Base-by-base conservation (phyloP, 495 filamentous ascomycete genomes). In the Penicillium ucsense region DNA sequence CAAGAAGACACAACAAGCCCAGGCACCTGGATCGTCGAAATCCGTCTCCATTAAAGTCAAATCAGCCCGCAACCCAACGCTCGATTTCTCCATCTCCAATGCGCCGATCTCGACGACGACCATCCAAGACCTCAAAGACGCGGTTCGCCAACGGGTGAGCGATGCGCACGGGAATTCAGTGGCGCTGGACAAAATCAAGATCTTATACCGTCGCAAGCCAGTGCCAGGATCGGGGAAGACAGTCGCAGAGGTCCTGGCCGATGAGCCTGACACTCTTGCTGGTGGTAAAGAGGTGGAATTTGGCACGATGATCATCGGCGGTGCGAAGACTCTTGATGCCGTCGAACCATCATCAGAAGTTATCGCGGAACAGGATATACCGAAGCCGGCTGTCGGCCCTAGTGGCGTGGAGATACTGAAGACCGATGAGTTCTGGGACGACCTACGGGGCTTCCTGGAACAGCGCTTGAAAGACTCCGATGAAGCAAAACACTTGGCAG, bases 201-300 rank as follows among this genome's bases (percentile, higher is more conserved):
- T 98, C 0, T 68, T 98, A 44, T 78, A 82, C 48, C 82, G 83
- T 56, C 86, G 87, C 63, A 95, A 95, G 66, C 89, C 89, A 1
- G 78, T 85, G 0, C 52, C 74, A 0, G 90, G 92, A 57, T 60
- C 56, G 3, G 73, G 73, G 32, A 74, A 74, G 61, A 76, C 72
- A 0, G 59, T 78, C 5, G 74, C 67, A 31, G 74, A 77, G 42
- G 61, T 85, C 10, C 38, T 77, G 33, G 60, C 60, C 5, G 73
- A 72, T 46, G 68, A 71, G 47, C 64, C 63, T 0, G 63, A 59
- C 8, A 53, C 67, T 48, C 45, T 68, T 41, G 54, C 54, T 30
- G 69, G 63, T 0, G 72, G 62, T 5, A 66, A 68, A 48, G 68
- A 65, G 43, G 72, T 82, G 4, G 87, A 92, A 69, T 79, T 97